These are phyloP conservation scores for Candolleomyces eurysporus DNA, from an alignment of 768 basidiomycete genomes.

Conservation along the genomic window DNA sequence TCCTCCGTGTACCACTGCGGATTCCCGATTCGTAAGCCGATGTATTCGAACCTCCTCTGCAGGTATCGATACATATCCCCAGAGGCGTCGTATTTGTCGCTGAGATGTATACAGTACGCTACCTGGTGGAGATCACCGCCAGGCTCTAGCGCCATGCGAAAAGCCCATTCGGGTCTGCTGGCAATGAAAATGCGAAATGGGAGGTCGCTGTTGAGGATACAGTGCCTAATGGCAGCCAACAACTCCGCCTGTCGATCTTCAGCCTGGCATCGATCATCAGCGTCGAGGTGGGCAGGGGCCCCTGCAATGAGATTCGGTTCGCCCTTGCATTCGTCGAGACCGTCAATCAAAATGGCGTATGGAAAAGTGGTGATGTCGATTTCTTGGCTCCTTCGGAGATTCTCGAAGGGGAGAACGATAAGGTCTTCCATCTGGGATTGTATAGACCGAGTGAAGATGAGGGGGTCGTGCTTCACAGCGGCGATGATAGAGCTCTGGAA, in stretches of 20 bases:
- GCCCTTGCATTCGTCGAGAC: conserved; percentile 3
- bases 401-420: not conserved
- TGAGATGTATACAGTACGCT: not conserved
- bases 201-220: not conserved
- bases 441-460: not conserved
- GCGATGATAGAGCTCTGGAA: not conserved
- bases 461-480: not conserved
- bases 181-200: conserved; percentile 2
- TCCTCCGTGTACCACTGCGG: not conserved
- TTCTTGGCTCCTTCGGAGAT: no score
- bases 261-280: no score
- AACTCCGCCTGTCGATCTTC: not conserved
- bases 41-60: not conserved
- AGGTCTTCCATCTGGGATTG: not conserved
- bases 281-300: no score
- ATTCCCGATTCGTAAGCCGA: not conserved
- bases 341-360: conserved; percentile 1
- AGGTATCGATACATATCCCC: not conserved
- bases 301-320: no score
- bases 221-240: not conserved
- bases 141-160: not conserved
- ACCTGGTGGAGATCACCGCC: not conserved
- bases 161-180: not conserved
- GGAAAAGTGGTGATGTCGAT: not conserved
- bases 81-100: not conserved